A percentile compares a stretch with the other conserved stretches of the same genome.
Conservation (phyloP, 2,329 filamentous ascomycete species). For the Clonostachys chloroleuca region DNA sequence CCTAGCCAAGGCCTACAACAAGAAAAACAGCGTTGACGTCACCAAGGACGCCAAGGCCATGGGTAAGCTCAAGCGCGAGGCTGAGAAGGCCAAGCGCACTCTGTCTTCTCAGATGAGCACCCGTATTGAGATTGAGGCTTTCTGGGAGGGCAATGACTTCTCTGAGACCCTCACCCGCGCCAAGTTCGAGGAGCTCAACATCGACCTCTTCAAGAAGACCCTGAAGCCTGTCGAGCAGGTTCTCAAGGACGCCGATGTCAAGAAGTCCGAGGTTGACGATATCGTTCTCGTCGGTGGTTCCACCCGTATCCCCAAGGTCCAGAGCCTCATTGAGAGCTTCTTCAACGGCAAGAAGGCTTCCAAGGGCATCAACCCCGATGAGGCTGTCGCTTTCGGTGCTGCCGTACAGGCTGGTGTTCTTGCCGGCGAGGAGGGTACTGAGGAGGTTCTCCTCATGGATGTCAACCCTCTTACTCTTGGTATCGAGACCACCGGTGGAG, state of each 20-base stretch:
- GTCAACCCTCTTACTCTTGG: slow-evolving; percentile 94
- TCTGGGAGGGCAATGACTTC: slow-evolving; percentile 96
- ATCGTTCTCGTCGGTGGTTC: slow-evolving; percentile 98
- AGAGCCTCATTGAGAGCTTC: slow-evolving; percentile 90
- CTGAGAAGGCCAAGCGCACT: slow-evolving; percentile 98
- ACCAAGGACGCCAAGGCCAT: slow-evolving; percentile 95
- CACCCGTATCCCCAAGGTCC: slow-evolving; percentile 98
- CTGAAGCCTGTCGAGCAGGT: slow-evolving; percentile 98
- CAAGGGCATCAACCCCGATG: slow-evolving; percentile 99
- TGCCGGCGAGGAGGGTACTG: slow-evolving; percentile 78
- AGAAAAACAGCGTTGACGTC: slow-evolving; percentile 91
- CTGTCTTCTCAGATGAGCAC: slow-evolving; percentile 92
- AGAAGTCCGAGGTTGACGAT: slow-evolving; percentile 92
- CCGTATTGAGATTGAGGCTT: slow-evolving; percentile 93
- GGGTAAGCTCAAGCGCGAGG: slow-evolving; percentile 99
- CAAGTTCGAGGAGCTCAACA: slow-evolving; percentile 99
- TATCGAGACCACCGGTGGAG: slow-evolving; percentile 95
- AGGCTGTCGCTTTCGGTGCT: slow-evolving; percentile 96
- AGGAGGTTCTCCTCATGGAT: slow-evolving; percentile 88
- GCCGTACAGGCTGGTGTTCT: slow-evolving; percentile 96
- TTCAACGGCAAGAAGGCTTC: slow-evolving; percentile 94
- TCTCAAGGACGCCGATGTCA: slow-evolving; percentile 94
- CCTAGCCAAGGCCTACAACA: slow-evolving; percentile 98
- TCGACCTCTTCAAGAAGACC: slow-evolving; percentile 98
- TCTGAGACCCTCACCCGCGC: slow-evolving; percentile 96